phyloP scores from a whole-genome alignment of 805 yeast species.

The Alloascoidea hylecoeti region DNA sequence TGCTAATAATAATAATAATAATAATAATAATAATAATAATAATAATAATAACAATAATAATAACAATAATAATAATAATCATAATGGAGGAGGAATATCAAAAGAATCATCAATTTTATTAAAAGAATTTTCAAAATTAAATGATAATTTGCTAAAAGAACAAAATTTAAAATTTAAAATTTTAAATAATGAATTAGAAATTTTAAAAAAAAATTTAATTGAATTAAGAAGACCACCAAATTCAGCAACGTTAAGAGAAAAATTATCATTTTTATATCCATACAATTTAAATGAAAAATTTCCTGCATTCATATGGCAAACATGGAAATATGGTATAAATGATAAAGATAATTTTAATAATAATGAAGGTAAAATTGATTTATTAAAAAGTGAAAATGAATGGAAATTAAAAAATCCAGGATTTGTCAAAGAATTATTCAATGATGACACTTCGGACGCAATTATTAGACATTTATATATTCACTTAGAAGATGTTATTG shows the following conservation, averaged over 20 bases:
- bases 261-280: constrained; percentile 44
- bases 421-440: constrained; percentile 62
- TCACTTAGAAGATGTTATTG: constrained; percentile 49
- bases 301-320: constrained; percentile 75
- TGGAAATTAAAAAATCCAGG: constrained; percentile 68
- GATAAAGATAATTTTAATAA: constrained; percentile 43
- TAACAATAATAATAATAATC: too few relatives aligned
- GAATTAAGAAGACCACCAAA: neutral
- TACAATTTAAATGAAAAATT: constrained; percentile 51
- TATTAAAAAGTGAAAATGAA: constrained; percentile 33
- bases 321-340: constrained; percentile 58
- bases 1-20: too few relatives aligned
- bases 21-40: too few relatives aligned
- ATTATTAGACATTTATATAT: constrained; percentile 40
- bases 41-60: too few relatives aligned
- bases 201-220: too few relatives aligned
- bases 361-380: too few relatives aligned
- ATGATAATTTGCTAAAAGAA: too few relatives aligned
- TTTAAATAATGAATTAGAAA: too few relatives aligned
- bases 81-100: too few relatives aligned
- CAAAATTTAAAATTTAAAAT: too few relatives aligned
- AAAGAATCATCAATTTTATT: too few relatives aligned
- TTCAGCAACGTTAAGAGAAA: constrained; percentile 2
- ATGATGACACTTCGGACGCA: constrained; percentile 61
- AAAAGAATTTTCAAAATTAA: too few relatives aligned